phyloP scores from a whole-genome alignment of 106 monocot species.

The Triglochin maritima region DNA sequence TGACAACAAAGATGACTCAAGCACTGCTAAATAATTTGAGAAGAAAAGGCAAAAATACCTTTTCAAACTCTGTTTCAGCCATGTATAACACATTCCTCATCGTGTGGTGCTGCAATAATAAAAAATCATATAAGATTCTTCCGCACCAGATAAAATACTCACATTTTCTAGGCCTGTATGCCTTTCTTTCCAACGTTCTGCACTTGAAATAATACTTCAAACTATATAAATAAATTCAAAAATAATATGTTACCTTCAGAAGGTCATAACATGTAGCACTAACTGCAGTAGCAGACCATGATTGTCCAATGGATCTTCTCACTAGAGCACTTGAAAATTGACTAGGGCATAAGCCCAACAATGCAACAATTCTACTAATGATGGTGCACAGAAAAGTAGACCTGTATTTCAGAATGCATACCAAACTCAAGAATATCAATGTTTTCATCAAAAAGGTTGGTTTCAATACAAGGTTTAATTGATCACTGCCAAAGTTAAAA shows the following conservation, averaged over 20 bases:
- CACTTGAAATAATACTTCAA: neutral
- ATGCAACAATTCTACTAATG: conserved; percentile 38
- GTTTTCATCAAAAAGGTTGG: no score
- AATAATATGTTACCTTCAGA: conserved; percentile 36
- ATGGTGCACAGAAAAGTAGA: conserved; percentile 43
- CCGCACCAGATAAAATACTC: neutral
- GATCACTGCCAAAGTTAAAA: no score
- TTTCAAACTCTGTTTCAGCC: conserved; percentile 71
- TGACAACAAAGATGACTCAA: neutral
- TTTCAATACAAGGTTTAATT: no score
- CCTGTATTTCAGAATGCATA: conserved; percentile 25
- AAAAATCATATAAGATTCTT: neutral
- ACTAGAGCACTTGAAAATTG: conserved; percentile 28
- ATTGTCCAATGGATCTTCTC: conserved; percentile 41
- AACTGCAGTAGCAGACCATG: conserved; percentile 71
- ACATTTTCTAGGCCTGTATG: neutral
- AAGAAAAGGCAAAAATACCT: conserved; percentile 32
- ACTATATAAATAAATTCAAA: neutral
- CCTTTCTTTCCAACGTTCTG: neutral
- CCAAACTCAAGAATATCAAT: neutral
- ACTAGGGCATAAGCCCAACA: conserved; percentile 47
- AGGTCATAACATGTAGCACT: conserved; percentile 56
- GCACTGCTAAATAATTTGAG: neutral
- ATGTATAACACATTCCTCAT: conserved; percentile 85
- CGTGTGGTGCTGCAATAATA: conserved; percentile 70